A percentile compares a stretch with the other conserved stretches of the same genome.
Evolutionary conservation across 306 rosid genomes (phyloP).

Genomic region (Cucumis sativus): Cucumber_9930_V3 NC_026659.2:6078001-6078500

Average conservation of each 20-base stretch:
- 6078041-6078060: conserved; percentile 33
- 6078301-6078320: conserved; percentile 61
- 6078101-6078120: conserved; percentile 34
- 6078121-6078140: conserved; percentile 92
- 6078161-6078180: conserved; percentile 96
- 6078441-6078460: conserved; percentile 61
- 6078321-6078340: conserved; percentile 48
- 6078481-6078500: conserved; percentile 62
- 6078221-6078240: conserved; percentile 72
- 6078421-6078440: conserved; percentile 62
- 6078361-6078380: background rate
- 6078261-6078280: conserved; percentile 61
- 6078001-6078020: conserved; percentile 20
- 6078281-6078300: conserved; percentile 97
- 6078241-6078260: conserved; percentile 77
- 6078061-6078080: conserved; percentile 19
- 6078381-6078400: background rate
- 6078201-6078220: conserved; percentile 91
- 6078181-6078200: conserved; percentile 83
- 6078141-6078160: conserved; percentile 84
- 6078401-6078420: conserved; percentile 11
- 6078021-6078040: conserved; percentile 15
- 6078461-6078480: conserved; percentile 40
- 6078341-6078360: conserved; percentile 84
- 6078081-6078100: conserved; percentile 18